Conservation (phyloP, 768 basidiomycete genomes). For the Amanita rubescens region DNA sequence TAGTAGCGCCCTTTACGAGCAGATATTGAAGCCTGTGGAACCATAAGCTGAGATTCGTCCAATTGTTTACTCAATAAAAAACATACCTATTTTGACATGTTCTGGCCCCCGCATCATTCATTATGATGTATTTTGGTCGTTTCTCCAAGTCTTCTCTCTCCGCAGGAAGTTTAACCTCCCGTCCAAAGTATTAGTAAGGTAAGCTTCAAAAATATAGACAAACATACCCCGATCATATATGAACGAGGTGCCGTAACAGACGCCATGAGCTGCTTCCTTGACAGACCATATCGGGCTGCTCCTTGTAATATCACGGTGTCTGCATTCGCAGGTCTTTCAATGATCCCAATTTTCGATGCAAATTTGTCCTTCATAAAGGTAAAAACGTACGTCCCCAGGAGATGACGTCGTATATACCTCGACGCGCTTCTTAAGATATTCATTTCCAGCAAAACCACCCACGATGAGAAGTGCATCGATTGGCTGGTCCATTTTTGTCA, state of each 20-base stretch:
- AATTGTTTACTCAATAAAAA: constrained; percentile 7
- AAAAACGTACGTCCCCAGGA: constrained; percentile 7
- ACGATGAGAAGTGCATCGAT: constrained; percentile 84
- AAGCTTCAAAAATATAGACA: neutral
- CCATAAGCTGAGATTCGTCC: constrained; percentile 20
- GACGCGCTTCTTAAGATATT: constrained; percentile 75
- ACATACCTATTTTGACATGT: constrained; percentile 79
- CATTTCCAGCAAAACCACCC: constrained; percentile 83
- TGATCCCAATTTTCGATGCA: constrained; percentile 55
- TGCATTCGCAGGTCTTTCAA: constrained; percentile 78
- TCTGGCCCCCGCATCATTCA: constrained; percentile 65
- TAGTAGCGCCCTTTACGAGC: constrained; percentile 78
- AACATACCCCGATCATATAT: constrained; percentile 76
- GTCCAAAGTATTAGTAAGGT: constrained; percentile 1
- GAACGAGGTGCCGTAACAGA: constrained; percentile 76
- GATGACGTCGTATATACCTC: constrained; percentile 40
- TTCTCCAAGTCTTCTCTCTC: constrained; percentile 78
- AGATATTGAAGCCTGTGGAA: constrained; percentile 69
- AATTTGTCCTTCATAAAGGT: constrained; percentile 49
- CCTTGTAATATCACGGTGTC: constrained; percentile 86
- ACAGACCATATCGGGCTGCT: constrained; percentile 82
- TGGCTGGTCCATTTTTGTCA: constrained; percentile 53
- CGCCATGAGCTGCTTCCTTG: constrained; percentile 72
- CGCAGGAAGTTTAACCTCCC: constrained; percentile 79
- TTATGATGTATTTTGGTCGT: constrained; percentile 74